Evolutionary conservation across 1,139 yeast species (phyloP).

Genomic region (Pichia sp.): DNA sequence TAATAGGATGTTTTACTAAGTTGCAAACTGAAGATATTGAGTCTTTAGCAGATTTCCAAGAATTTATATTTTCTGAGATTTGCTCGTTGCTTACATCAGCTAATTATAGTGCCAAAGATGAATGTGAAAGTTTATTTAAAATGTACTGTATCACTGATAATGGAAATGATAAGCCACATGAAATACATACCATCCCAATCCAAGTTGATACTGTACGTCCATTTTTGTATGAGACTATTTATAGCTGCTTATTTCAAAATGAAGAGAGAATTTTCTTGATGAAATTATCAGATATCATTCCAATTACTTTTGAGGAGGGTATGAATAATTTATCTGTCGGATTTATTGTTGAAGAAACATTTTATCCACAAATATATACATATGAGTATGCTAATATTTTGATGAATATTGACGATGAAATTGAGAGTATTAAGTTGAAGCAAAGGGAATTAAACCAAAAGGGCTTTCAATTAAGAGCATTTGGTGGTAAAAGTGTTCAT

Average conservation of each 20-base stretch:
- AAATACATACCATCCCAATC: conserved; percentile 25
- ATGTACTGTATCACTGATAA: conserved; percentile 17
- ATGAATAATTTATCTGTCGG: conserved; percentile 34
- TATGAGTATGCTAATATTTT: conserved; percentile 20
- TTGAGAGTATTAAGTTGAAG: conserved; percentile 4
- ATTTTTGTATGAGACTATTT: conserved; percentile 31
- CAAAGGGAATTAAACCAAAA: conserved; percentile 13
- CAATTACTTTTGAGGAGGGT: conserved; percentile 32
- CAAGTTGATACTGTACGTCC: conserved; percentile 27
- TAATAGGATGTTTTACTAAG: conserved; percentile 30
- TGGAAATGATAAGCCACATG: conserved; percentile 19
- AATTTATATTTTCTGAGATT: conserved; percentile 18
- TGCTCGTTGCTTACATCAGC: conserved; percentile 15
- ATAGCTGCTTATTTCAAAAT: conserved; percentile 30
- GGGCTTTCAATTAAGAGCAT: conserved; percentile 27
- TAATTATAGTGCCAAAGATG: conserved; percentile 10
- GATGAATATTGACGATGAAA: conserved; percentile 22
- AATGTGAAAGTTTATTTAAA: conserved; percentile 19
- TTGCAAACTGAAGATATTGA: conserved; percentile 29
- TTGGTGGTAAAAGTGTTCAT: conserved; percentile 30
- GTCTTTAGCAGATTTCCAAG: conserved; percentile 24
- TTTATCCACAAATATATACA: conserved; percentile 44
- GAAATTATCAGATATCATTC: conserved; percentile 34
- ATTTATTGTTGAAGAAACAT: conserved; percentile 30
- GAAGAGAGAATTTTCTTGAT: conserved; percentile 28